Percentiles rank a stretch among this genome's conserved stretches.
phyloP scores from a whole-genome alignment of 192 early-diverging fungal genomes.

The Backusella tuberculispora region DNA sequence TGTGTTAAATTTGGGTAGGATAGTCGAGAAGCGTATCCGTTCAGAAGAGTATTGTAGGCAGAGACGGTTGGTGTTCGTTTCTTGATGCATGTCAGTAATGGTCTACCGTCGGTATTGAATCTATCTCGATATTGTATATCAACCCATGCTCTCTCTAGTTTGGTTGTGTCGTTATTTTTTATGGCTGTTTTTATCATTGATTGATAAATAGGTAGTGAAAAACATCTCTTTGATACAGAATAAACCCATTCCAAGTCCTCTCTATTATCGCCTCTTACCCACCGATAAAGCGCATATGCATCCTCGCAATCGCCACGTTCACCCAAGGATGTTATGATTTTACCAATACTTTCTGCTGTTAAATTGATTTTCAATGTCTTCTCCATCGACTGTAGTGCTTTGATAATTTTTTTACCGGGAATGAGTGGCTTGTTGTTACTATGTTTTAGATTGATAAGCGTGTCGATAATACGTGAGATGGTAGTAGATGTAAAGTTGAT shows the following conservation, averaged over 20 bases:
- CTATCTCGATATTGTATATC: conserved; percentile 24
- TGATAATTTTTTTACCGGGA: conserved; percentile 15
- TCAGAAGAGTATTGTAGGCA: conserved; percentile 28
- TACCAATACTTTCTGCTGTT: neutral
- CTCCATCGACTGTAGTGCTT: conserved; percentile 23
- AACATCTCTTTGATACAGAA: conserved; percentile 9
- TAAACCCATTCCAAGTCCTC: neutral
- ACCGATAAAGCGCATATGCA: conserved; percentile 23
- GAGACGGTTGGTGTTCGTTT: neutral
- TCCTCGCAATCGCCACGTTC: conserved; percentile 16
- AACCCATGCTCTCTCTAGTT: conserved; percentile 25
- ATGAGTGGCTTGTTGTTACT: neutral
- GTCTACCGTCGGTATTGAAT: neutral
- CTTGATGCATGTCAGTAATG: neutral
- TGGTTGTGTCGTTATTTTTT: conserved; percentile 9
- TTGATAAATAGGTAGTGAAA: neutral
- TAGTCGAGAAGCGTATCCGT: conserved; percentile 27
- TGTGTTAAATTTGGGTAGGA: conserved; percentile 17
- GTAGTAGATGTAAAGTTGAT: conserved; percentile 17
- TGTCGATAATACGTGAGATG: conserved; percentile 14
- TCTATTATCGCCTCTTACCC: conserved; percentile 16
- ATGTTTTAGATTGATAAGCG: neutral
- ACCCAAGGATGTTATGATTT: conserved; percentile 16
- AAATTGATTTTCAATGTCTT: neutral
- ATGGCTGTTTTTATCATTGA: conserved; percentile 25